phyloP scores from a whole-genome alignment of 176 grass and related monocot genomes.

The Ampelocalamus luodianensis region DNA sequence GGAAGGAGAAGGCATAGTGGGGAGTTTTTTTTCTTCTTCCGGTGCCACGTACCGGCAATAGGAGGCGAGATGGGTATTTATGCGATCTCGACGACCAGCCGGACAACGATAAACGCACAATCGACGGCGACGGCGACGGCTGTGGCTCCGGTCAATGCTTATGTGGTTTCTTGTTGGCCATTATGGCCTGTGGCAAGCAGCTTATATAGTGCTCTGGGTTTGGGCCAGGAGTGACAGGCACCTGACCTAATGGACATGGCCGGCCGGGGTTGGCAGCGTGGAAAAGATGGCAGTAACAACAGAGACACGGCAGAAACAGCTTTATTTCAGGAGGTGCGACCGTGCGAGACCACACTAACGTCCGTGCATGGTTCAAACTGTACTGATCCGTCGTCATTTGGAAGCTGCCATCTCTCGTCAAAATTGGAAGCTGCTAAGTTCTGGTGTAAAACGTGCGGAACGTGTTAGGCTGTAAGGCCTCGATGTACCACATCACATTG shows the following conservation, averaged over 20 bases:
- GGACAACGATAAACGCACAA: slow-evolving; percentile 44
- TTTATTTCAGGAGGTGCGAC: background rate
- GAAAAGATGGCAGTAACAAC: background rate
- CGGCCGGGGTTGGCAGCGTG: slow-evolving; percentile 18
- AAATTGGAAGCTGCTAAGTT: slow-evolving; percentile 9
- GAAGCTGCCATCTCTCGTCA: slow-evolving; percentile 8
- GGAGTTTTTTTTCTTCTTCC: slow-evolving; percentile 16
- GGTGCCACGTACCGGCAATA: slow-evolving; percentile 18
- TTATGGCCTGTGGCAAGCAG: slow-evolving; percentile 48
- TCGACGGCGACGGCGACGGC: slow-evolving; percentile 35
- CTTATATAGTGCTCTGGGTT: slow-evolving; percentile 45
- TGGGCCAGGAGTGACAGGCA: slow-evolving; percentile 18
- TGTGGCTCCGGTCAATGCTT: slow-evolving; percentile 47
- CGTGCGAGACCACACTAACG: slow-evolving; percentile 8
- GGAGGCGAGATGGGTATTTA: slow-evolving; percentile 36
- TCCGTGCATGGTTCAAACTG: slow-evolving; percentile 5
- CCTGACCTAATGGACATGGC: slow-evolving; percentile 27
- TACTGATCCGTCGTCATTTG: background rate
- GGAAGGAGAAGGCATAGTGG: slow-evolving; percentile 56
- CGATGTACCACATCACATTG: too few relatives aligned
- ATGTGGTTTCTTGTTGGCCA: slow-evolving; percentile 63
- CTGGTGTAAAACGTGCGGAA: background rate
- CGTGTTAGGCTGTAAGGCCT: too few relatives aligned
- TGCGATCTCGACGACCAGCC: slow-evolving; percentile 38
- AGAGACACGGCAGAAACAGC: background rate